phyloP scores from a whole-genome alignment of 2,329 filamentous ascomycete genomes.

The Pseudomassariella vexata region DNA sequence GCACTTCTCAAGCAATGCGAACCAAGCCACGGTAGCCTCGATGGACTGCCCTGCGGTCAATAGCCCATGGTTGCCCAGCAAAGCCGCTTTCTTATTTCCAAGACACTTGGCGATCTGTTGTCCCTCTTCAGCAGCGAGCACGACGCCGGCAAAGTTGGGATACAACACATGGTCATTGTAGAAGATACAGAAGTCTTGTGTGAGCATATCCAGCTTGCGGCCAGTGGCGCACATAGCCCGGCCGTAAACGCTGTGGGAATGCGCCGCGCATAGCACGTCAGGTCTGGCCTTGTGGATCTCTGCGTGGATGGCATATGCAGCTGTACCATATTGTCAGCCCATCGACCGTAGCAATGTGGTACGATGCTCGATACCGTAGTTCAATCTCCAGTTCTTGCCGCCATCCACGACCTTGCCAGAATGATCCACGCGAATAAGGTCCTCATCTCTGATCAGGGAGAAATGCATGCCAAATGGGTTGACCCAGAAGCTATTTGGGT shows the following conservation, averaged over 20 bases:
- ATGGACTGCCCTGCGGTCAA: slow-evolving; percentile 34
- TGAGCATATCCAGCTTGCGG: slow-evolving; percentile 49
- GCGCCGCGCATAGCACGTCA: slow-evolving; percentile 52
- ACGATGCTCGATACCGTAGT: slow-evolving; percentile 28
- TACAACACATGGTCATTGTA: slow-evolving; percentile 35
- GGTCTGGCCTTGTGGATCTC: slow-evolving; percentile 53
- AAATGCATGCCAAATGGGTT: slow-evolving; percentile 56
- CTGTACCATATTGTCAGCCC: slow-evolving; percentile 30
- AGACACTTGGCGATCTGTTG: slow-evolving; percentile 32
- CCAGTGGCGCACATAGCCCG: slow-evolving; percentile 53
- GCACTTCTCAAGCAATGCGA: slow-evolving; percentile 32
- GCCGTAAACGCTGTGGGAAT: slow-evolving; percentile 53
- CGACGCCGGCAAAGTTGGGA: slow-evolving; percentile 24
- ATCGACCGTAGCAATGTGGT: too few relatives aligned
- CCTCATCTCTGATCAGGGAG: slow-evolving; percentile 50
- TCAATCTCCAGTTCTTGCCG: slow-evolving; percentile 38
- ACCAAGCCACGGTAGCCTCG: slow-evolving; percentile 38
- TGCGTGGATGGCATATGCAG: slow-evolving; percentile 55
- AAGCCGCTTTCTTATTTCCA: slow-evolving; percentile 33
- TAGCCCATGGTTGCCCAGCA: slow-evolving; percentile 38
- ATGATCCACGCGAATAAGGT: slow-evolving; percentile 54
- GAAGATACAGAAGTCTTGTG: slow-evolving; percentile 51
- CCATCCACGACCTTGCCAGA: slow-evolving; percentile 53
- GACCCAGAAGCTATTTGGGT: slow-evolving; percentile 52
- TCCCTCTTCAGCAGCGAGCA: slow-evolving; percentile 35